Base-by-base conservation (phyloP, 2,329 filamentous ascomycete genomes). In the Fusarium pseudograminearum region DNA sequence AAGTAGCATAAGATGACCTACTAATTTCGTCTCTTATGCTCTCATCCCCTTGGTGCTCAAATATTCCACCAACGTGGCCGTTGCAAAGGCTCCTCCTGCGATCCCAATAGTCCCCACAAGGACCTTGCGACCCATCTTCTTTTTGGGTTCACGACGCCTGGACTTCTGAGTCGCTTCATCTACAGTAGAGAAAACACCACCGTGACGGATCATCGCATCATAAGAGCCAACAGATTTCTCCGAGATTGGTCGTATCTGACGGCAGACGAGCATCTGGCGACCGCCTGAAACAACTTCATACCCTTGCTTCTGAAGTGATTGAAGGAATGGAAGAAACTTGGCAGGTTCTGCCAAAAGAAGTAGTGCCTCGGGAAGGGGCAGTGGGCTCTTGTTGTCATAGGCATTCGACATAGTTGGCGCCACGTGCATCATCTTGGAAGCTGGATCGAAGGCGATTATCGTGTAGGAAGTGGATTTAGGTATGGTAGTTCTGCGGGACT, bases 251-350 rank as follows among this genome's bases (percentile, higher is more conserved):
- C 78, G 81, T 6, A 87, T 83, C 77, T 91, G 90, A 67, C 88
- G 88, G 74, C 92, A 91, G 6, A 93, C 84, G 28, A 93, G 82
- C 7, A 91, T 82, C 67, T 92, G 85, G 8, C 85, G 85, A 48
- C 83, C 83, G 3, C 89, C 90, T 4, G 89, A 88, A 3, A 90
- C 84, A 40, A 92, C 88, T 71, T 91, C 89, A 66, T 89, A 93
- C 0, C 90, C 90, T 57, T 90, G 82, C 0, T 82, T 80, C 63
- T 89, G 84, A 3, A 92, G 82, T 2, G 83, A 77, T 5, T 82
- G 80, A 60, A 93, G 89, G 69, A 91, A 84, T 6, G 89, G 84
- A 15, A 92, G 83, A 78, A 92, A 93, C 68, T 88, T 87, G 51
- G 85, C 83, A 0, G 90, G 89, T 65, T 90, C 86, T 0, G 87